Percentiles rank a stretch among this genome's conserved stretches.
Evolutionary conservation across 1,284 basidiomycete species (phyloP).

Genomic region (Lentinula novae-zelandiae): DNA sequence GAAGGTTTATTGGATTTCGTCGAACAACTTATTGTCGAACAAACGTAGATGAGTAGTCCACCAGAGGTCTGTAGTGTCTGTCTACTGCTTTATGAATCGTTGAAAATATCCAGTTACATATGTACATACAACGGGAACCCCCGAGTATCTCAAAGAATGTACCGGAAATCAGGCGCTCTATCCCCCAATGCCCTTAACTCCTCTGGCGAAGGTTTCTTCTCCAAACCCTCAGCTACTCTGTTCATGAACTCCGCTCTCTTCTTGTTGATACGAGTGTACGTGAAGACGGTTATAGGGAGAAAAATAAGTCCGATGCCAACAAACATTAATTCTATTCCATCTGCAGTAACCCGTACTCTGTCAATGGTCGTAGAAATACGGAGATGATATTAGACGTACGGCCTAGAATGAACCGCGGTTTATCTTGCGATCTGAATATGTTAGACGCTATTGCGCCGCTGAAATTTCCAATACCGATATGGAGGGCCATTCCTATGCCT

Average conservation of each 20-base stretch:
- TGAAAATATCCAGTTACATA: no score
- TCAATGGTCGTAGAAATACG: background rate
- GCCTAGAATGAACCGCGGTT: constrained; percentile 58
- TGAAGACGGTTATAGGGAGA: constrained; percentile 43
- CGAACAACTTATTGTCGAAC: no score
- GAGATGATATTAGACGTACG: constrained; percentile 33
- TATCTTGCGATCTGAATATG: constrained; percentile 55
- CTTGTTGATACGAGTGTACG: constrained; percentile 57
- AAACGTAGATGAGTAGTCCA: no score
- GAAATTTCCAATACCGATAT: constrained; percentile 62
- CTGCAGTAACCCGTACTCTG: constrained; percentile 26
- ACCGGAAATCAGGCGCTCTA: constrained; percentile 61
- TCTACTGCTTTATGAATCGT: no score
- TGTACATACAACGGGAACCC: background rate
- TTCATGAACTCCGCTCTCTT: constrained; percentile 34
- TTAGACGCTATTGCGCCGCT: constrained; percentile 55
- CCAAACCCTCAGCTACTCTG: constrained; percentile 30
- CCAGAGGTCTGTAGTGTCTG: no score
- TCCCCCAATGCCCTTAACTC: constrained; percentile 56
- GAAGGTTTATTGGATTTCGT: no score
- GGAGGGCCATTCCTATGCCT: constrained; percentile 57
- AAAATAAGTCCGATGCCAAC: constrained; percentile 58
- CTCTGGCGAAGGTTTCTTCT: constrained; percentile 30
- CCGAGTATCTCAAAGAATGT: constrained; percentile 39
- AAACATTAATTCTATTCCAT: constrained; percentile 66